Base-by-base conservation (phyloP, 2,329 filamentous ascomycete species). In the Neopestalotiopsis sp. region DNA sequence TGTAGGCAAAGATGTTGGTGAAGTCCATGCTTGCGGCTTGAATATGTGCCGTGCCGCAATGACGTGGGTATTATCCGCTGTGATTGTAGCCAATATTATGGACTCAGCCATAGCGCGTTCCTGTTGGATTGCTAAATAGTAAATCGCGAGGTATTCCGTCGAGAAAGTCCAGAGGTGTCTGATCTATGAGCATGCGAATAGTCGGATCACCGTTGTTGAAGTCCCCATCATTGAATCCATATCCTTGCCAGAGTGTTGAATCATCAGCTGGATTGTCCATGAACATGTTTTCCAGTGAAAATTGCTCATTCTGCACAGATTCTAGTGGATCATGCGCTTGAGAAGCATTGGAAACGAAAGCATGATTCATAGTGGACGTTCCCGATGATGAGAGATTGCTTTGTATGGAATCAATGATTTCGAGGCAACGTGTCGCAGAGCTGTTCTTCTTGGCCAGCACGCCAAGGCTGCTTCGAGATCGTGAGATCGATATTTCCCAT, bases 181-280 rank as follows among this genome's bases (percentile, higher is more conserved):
- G 66, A 56, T 68, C 66, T 7, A 68, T 64, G 38, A 68, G 42
- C 59, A 68, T 63, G 28, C 61, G 66, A 5, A 68, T 61, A 10
- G 66, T 68, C 20, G 59, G 66, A 28, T 68, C 66, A 4, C 30
- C 45, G 10, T 34, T 59, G 10, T 38, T 53, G 45, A 64, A 63
- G 34, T 63, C 61, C 20, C 61, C 61, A 59, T 68, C 61, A 7
- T 53, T 49, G 38, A 64, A 57, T 56, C 63, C 45, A n/a, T n/a
- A 65, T 32, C 42, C 63, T 13, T 65, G 20, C 40, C 38, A 32
- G 28, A 17, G 32, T 17, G 34, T 42, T 12, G 34, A 4, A 14
- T 63, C 32, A n/a, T 20, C n/a, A 4, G 13, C 38, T 20, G 42
- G 63, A 53, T 53, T 20, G 30, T 56, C 45, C 14, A 32, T 38